Conservation (phyloP, 495 filamentous ascomycete species). For the Penicillium canescens region DNA sequence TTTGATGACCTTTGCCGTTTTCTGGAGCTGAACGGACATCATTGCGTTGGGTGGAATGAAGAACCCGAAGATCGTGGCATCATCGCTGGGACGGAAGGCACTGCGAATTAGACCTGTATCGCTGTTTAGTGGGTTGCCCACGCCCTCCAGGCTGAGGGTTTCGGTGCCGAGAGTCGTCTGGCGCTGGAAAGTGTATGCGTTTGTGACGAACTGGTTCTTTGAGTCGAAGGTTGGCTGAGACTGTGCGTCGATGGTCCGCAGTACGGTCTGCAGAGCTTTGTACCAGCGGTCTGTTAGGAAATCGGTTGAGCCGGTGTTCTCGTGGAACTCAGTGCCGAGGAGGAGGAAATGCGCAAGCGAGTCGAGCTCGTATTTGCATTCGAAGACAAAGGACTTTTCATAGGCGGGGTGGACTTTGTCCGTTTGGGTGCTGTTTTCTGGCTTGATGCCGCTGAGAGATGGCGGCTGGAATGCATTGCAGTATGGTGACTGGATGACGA, state of each 20-base stretch:
- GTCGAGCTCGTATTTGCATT: conserved; percentile 99
- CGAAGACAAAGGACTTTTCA: conserved; percentile 82
- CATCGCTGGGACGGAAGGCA: conserved; percentile 95
- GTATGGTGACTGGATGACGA: conserved; percentile 91
- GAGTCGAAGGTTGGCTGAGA: conserved; percentile 75
- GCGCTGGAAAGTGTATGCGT: conserved; percentile 86
- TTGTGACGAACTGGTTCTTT: conserved; percentile 60
- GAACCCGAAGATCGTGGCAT: conserved; percentile 93
- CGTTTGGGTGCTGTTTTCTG: conserved; percentile 71
- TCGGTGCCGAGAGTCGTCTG: conserved; percentile 82
- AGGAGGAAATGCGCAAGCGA: conserved; percentile 90
- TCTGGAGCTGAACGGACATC: conserved; percentile 88
- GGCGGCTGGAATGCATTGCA: conserved; percentile 99
- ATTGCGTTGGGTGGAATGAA: conserved; percentile 96
- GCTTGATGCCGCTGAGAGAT: conserved; percentile 68
- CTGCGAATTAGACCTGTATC: conserved; percentile 85
- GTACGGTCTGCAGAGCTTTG: conserved; percentile 69
- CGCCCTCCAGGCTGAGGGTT: conserved; percentile 76
- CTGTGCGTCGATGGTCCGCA: conserved; percentile 75
- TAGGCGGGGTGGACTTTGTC: conserved; percentile 86
- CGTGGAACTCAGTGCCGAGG: conserved; percentile 81
- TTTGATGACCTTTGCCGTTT: conserved; percentile 68
- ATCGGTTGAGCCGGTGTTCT: conserved; percentile 71
- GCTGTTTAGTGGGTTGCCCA: conserved; percentile 86
- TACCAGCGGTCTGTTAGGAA: conserved; percentile 83